Conservation (phyloP, 306 rosid genomes). For the Prunus mume region DNA sequence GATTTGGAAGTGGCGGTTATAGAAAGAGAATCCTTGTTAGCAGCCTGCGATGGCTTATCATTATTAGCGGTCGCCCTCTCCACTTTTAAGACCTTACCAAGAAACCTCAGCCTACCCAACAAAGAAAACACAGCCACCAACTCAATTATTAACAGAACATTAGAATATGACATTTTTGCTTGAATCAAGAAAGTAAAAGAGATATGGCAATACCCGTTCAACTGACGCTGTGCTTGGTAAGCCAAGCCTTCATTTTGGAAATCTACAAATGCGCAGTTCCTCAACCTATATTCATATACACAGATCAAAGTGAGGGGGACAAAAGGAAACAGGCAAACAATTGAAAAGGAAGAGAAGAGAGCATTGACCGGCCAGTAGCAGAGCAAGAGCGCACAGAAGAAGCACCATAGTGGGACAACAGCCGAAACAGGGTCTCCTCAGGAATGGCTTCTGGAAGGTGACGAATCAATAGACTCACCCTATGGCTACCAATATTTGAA, state of each 20-base stretch:
- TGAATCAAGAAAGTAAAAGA: background rate
- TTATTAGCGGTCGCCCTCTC: conserved; percentile 46
- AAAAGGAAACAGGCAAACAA: background rate
- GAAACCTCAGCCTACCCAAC: conserved; percentile 69
- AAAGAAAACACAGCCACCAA: conserved; percentile 1
- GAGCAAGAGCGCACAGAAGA: conserved; percentile 63
- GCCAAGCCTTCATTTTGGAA: conserved; percentile 67
- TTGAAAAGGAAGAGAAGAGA: background rate
- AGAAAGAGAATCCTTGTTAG: conserved; percentile 35
- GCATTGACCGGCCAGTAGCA: conserved; percentile 37
- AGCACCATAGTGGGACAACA: conserved; percentile 71
- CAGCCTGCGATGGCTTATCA: conserved; percentile 36
- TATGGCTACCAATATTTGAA: conserved; percentile 4
- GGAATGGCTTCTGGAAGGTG: conserved; percentile 81
- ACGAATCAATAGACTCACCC: conserved; percentile 54
- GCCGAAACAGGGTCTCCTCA: conserved; percentile 60
- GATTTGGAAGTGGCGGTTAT: conserved; percentile 9
- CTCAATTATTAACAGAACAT: background rate
- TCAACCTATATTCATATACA: conserved; percentile 44
- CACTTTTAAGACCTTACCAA: conserved; percentile 74
- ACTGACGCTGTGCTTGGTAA: conserved; percentile 66
- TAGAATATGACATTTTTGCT: background rate
- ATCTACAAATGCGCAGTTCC: conserved; percentile 75
- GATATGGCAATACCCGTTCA: conserved; percentile 56
- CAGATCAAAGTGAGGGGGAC: background rate